phyloP scores from a whole-genome alignment of 257 asterid species.

The Jasminum sambac region DNA sequence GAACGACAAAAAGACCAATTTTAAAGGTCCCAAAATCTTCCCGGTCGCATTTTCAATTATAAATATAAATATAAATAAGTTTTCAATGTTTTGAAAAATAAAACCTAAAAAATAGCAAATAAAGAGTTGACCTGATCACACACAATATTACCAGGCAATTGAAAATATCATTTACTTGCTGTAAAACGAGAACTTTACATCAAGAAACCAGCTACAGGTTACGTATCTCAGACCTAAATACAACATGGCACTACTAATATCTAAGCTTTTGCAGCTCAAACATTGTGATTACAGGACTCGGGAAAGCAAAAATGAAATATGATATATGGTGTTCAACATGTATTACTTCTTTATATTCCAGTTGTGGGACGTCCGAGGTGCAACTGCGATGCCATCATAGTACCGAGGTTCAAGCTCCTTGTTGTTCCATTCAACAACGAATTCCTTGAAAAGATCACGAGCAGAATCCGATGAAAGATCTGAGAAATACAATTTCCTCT shows the following conservation, averaged over 20 bases:
- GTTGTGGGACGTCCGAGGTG: conserved; percentile 77
- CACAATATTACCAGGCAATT: neutral
- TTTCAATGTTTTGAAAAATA: no score
- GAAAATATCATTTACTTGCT: neutral
- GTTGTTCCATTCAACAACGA: conserved; percentile 78
- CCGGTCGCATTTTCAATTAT: no score
- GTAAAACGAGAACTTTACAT: neutral
- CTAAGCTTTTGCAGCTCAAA: neutral
- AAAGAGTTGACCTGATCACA: no score
- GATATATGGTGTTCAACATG: neutral
- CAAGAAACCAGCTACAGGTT: neutral
- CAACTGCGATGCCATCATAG: conserved; percentile 79
- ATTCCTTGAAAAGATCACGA: conserved; percentile 54
- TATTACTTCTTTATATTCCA: conserved; percentile 72
- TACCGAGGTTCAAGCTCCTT: conserved; percentile 57
- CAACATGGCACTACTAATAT: neutral
- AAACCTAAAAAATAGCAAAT: no score
- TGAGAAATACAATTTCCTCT: conserved; percentile 58
- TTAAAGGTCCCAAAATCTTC: no score
- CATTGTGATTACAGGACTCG: neutral
- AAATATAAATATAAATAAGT: no score
- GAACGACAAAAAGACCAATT: no score
- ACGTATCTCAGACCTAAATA: neutral
- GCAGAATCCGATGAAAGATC: conserved; percentile 84
- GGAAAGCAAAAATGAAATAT: neutral